Percentiles rank a stretch among this genome's conserved stretches.
phyloP scores from a whole-genome alignment of 2,329 filamentous ascomycete genomes.

The Fusarium pseudonygamai region DNA sequence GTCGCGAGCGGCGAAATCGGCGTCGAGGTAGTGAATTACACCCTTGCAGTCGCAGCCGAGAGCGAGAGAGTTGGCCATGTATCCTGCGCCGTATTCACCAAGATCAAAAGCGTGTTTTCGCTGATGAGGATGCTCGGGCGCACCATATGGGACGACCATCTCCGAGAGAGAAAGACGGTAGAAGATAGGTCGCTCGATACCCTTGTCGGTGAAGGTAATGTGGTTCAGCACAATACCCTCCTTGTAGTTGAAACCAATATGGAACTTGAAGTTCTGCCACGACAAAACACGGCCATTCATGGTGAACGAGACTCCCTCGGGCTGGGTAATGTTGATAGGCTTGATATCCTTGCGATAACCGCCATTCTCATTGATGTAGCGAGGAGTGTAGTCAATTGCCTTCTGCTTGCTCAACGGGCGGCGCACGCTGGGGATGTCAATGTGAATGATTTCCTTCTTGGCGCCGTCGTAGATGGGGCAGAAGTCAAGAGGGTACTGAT shows the following conservation, averaged over 20 bases:
- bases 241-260: slow-evolving; percentile 94
- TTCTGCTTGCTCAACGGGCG: slow-evolving; percentile 76
- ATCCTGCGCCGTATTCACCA: slow-evolving; percentile 82
- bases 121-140: slow-evolving; percentile 82
- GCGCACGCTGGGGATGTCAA: slow-evolving; percentile 82
- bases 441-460: slow-evolving; percentile 80
- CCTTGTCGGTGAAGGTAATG: slow-evolving; percentile 88
- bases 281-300: slow-evolving; percentile 75
- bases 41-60: slow-evolving; percentile 90
- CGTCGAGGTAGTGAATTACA: slow-evolving; percentile 90
- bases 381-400: slow-evolving; percentile 82
- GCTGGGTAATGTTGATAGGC: slow-evolving; percentile 87
- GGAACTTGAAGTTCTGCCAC: slow-evolving; percentile 95
- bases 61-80: slow-evolving; percentile 82
- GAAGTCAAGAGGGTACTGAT: slow-evolving; percentile 91
- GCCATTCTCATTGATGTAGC: slow-evolving; percentile 75
- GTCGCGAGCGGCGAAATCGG: slow-evolving; percentile 80
- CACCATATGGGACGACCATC: slow-evolving; percentile 93
- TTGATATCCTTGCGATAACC: slow-evolving; percentile 84
- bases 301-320: slow-evolving; percentile 87
- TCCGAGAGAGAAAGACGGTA: slow-evolving; percentile 90
- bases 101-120: slow-evolving; percentile 85
- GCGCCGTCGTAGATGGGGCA: slow-evolving; percentile 90
- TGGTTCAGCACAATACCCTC: slow-evolving; percentile 92
- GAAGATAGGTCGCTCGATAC: slow-evolving; percentile 79